These are phyloP conservation scores for Zygotorulaspora danielsina DNA, from an alignment of 805 yeast genomes.

Conservation along the genomic window DNA sequence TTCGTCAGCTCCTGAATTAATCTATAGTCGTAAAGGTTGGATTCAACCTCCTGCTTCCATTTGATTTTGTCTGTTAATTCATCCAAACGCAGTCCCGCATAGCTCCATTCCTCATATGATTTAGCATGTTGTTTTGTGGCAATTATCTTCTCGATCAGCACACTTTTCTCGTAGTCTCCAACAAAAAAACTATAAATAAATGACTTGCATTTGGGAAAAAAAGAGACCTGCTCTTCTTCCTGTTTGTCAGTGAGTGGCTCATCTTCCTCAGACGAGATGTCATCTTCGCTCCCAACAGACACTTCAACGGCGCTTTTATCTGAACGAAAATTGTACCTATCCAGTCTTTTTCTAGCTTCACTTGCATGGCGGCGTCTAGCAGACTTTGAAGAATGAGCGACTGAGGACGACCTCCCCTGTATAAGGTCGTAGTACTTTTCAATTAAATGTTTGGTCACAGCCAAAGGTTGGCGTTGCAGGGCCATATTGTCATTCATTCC, in stretches of 20 bases:
- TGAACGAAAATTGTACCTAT: slow-evolving; percentile 4
- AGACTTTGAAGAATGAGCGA: slow-evolving; percentile 1
- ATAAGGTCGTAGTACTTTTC: slow-evolving; percentile 20
- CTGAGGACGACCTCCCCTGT: slow-evolving; percentile 4
- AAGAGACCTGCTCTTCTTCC: slow-evolving; percentile 8
- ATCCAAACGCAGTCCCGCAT: slow-evolving; percentile 61
- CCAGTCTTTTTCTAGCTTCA: not conserved
- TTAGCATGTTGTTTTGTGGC: slow-evolving; percentile 47
- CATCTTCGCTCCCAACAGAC: slow-evolving; percentile 1
- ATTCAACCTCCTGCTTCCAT: slow-evolving; percentile 67
- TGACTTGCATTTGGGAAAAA: slow-evolving; percentile 14
- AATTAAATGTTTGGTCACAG: slow-evolving; percentile 26
- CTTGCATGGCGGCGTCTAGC: slow-evolving; percentile 8
- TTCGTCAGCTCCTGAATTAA: slow-evolving; percentile 49
- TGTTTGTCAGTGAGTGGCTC: slow-evolving; percentile 1
- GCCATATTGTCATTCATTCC: slow-evolving; percentile 9
- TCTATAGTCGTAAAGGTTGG: slow-evolving; percentile 69
- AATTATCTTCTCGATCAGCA: slow-evolving; percentile 37
- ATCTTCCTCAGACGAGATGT: slow-evolving; percentile 4
- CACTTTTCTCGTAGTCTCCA: slow-evolving; percentile 33
- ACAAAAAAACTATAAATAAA: slow-evolving; percentile 18
- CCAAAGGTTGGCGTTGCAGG: slow-evolving; percentile 18
- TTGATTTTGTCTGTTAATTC: slow-evolving; percentile 53
- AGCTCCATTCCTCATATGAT: slow-evolving; percentile 63
- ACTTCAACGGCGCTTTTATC: not conserved